Percentiles rank a stretch among this genome's conserved stretches.
Evolutionary conservation across 2,329 filamentous ascomycete species (phyloP).

Genomic region (Aspergillus udagawae): DNA sequence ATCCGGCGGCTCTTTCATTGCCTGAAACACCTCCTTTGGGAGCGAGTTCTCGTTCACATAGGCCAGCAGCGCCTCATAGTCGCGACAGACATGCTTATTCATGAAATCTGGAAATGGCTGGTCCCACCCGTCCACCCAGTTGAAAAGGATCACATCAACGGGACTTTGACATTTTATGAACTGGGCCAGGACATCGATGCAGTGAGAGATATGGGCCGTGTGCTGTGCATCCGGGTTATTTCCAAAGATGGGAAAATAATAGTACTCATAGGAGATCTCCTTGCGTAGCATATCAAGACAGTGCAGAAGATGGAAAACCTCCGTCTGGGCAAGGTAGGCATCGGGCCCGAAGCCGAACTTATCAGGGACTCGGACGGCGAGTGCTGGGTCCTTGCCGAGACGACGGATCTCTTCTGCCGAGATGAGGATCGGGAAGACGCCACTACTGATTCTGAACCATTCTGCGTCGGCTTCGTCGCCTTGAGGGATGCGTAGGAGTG

Average conservation of each 20-base stretch:
- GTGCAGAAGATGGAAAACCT: conserved; percentile 4
- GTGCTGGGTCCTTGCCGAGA: conserved; percentile 1
- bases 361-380: background rate
- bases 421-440: conserved; percentile 2
- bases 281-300: conserved; percentile 2
- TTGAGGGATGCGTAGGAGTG: background rate
- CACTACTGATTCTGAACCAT: background rate
- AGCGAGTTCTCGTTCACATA: conserved; percentile 2
- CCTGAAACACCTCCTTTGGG: background rate
- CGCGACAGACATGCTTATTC: conserved; percentile 2
- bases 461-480: conserved; percentile 1
- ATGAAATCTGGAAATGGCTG: conserved; percentile 1
- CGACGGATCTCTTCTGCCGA: background rate
- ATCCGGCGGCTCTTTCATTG: conserved; percentile 1
- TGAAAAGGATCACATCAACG: background rate
- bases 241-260: background rate
- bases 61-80: conserved; percentile 2
- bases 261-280: conserved; percentile 3
- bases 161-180: background rate
- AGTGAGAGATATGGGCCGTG: background rate
- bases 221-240: background rate
- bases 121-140: conserved; percentile 1
- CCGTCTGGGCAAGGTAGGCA: conserved; percentile 1
- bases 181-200: conserved; percentile 2
- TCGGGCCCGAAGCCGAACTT: background rate